A percentile compares a stretch with the other conserved stretches of the same genome.
Evolutionary conservation across 2,329 filamentous ascomycete species (phyloP).

Genomic region (Neurospora sp.): DNA sequence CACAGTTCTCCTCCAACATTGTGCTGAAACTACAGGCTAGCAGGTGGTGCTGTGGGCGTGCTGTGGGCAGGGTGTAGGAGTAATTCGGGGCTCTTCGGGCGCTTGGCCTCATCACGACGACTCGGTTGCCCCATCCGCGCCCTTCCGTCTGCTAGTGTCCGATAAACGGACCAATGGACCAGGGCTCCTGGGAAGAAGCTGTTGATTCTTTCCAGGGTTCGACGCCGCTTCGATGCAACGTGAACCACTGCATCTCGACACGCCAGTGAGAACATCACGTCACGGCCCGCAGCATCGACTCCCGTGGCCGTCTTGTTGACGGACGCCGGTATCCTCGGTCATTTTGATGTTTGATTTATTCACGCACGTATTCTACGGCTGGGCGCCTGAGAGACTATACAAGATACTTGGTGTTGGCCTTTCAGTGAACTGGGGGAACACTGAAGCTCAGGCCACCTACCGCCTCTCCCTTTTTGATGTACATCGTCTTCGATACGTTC

Average conservation of each 20-base stretch:
- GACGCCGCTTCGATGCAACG: background rate
- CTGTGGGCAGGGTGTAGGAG: background rate
- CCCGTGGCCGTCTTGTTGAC: background rate
- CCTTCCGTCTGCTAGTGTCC: background rate
- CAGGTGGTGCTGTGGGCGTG: background rate
- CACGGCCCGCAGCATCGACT: background rate
- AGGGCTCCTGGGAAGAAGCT: background rate
- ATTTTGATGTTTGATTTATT: background rate
- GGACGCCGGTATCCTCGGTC: background rate
- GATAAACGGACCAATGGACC: background rate
- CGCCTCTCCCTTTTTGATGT: background rate
- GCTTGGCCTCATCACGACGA: background rate
- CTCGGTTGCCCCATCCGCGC: background rate
- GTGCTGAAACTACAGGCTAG: background rate
- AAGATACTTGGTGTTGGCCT: background rate
- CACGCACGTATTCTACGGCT: background rate
- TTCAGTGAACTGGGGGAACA: background rate
- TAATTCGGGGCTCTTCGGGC: background rate
- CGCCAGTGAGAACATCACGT: background rate
- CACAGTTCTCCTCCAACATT: background rate
- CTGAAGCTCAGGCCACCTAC: background rate
- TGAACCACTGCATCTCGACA: background rate
- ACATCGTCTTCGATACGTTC: background rate
- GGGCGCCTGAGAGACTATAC: background rate
- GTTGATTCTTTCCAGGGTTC: background rate